Conservation (phyloP, 2,329 filamentous ascomycete genomes). For the Phialemonium atrogriseum region DNA sequence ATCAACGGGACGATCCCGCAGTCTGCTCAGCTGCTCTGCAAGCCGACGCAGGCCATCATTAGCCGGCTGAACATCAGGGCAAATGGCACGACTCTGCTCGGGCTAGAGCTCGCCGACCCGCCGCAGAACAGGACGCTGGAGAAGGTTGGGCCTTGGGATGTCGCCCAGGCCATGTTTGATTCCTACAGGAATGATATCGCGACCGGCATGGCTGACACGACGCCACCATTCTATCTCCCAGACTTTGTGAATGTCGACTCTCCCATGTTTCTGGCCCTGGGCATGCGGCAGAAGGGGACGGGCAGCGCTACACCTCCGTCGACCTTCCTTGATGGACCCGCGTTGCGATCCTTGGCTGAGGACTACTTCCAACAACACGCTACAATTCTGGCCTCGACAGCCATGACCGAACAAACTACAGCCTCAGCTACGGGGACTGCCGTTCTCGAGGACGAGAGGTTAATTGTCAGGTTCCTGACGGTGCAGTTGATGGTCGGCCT, state of each 20-base stretch:
- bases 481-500: conserved; percentile 22
- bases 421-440: conserved; percentile 14
- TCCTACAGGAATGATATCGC: conserved; percentile 10
- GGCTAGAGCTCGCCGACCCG: conserved; percentile 6
- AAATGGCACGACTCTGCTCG: conserved; percentile 12
- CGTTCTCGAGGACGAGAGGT: conserved; percentile 18
- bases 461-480: conserved; percentile 19
- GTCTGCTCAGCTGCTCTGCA: conserved; percentile 19
- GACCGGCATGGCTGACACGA: conserved; percentile 7
- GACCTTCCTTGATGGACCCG: conserved; percentile 14
- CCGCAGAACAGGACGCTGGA: conserved; percentile 8
- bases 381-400: conserved; percentile 21
- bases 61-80: conserved; percentile 14
- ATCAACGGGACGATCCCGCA: conserved; percentile 12
- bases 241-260: conserved; percentile 20
- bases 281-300: conserved; percentile 15
- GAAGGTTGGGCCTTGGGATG: conserved; percentile 15
- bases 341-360: conserved; percentile 16
- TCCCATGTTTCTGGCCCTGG: conserved; percentile 23
- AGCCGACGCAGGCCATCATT: conserved; percentile 16
- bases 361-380: conserved; percentile 26
- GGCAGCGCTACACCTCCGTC: conserved; percentile 11
- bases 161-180: conserved; percentile 16
- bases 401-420: conserved; percentile 17
- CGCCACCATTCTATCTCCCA: conserved; percentile 15